Evolutionary conservation across 306 rosid species (phyloP).

Genomic region (Casuarina glauca): DNA sequence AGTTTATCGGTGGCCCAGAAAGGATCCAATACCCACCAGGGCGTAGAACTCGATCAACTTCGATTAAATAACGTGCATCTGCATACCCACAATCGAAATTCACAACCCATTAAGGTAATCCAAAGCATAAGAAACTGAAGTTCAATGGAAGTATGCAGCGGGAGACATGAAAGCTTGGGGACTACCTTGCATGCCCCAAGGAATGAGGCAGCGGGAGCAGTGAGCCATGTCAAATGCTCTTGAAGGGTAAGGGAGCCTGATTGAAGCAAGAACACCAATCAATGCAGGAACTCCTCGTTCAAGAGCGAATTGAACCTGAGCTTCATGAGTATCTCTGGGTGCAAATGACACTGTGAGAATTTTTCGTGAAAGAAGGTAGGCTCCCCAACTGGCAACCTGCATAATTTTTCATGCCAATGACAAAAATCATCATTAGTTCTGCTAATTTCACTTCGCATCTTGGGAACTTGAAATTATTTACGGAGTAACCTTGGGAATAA

Average conservation of each 20-base stretch:
- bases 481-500: slow-evolving; percentile 9
- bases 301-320: slow-evolving; percentile 94
- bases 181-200: slow-evolving; percentile 82
- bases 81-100: slow-evolving; percentile 24
- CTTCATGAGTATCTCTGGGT: slow-evolving; percentile 92
- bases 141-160: background rate
- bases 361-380: slow-evolving; percentile 76
- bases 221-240: slow-evolving; percentile 97
- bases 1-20: slow-evolving; percentile 97
- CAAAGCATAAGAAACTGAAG: background rate
- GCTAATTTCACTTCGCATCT: background rate
- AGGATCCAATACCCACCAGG: slow-evolving; percentile 98
- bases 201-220: slow-evolving; percentile 98
- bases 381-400: slow-evolving; percentile 99
- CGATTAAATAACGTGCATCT: slow-evolving; percentile 81
- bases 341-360: slow-evolving; percentile 84
- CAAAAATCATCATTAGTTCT: background rate
- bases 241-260: slow-evolving; percentile 93
- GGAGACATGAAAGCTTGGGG: background rate
- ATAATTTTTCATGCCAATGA: background rate
- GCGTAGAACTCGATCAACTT: slow-evolving; percentile 81
- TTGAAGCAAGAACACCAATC: slow-evolving; percentile 87
- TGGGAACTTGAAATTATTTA: background rate
- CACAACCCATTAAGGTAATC: background rate
- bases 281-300: slow-evolving; percentile 95